Evolutionary conservation across 495 filamentous ascomycete species (phyloP).

Genomic region (Podospora comata): DNA sequence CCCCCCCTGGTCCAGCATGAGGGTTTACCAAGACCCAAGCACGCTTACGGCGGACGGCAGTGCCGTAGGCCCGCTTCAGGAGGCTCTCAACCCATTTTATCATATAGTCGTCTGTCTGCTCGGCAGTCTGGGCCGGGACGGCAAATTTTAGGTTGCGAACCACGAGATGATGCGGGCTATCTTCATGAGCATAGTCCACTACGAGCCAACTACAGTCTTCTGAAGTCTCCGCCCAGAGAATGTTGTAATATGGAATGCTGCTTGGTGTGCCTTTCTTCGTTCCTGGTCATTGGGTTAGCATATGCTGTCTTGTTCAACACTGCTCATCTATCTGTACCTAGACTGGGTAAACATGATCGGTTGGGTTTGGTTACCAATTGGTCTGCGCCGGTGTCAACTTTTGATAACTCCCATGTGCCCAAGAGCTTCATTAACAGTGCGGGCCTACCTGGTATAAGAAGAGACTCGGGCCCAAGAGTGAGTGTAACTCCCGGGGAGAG

Average conservation of each 20-base stretch:
- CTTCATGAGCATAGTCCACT: conserved; percentile 66
- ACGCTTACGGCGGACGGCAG: conserved; percentile 62
- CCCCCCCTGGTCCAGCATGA: conserved; percentile 78
- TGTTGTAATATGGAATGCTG: conserved; percentile 71
- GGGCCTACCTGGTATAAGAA: conserved; percentile 25
- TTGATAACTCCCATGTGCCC: neutral
- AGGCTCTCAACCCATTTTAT: conserved; percentile 61
- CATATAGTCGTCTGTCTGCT: conserved; percentile 46
- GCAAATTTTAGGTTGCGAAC: conserved; percentile 27
- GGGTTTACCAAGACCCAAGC: conserved; percentile 90
- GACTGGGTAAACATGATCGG: conserved; percentile 21
- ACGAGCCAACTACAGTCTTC: conserved; percentile 56
- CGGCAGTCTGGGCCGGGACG: conserved; percentile 14
- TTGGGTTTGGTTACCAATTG: conserved; percentile 21
- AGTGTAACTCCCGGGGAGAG: conserved; percentile 30
- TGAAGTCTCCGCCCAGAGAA: conserved; percentile 73
- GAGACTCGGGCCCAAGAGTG: conserved; percentile 21
- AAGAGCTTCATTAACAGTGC: neutral
- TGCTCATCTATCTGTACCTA: conserved; percentile 19
- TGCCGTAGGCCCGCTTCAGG: conserved; percentile 67
- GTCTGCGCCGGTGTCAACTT: conserved; percentile 16
- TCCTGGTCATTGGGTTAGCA: neutral
- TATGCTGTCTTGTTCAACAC: conserved; percentile 8
- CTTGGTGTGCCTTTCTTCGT: conserved; percentile 15
- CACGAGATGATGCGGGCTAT: conserved; percentile 21